Evolutionary conservation across 1,139 yeast species (phyloP), one percentile per base, ranked within the genome.

Genomic region (Suhomyces yuchorum): DNA sequence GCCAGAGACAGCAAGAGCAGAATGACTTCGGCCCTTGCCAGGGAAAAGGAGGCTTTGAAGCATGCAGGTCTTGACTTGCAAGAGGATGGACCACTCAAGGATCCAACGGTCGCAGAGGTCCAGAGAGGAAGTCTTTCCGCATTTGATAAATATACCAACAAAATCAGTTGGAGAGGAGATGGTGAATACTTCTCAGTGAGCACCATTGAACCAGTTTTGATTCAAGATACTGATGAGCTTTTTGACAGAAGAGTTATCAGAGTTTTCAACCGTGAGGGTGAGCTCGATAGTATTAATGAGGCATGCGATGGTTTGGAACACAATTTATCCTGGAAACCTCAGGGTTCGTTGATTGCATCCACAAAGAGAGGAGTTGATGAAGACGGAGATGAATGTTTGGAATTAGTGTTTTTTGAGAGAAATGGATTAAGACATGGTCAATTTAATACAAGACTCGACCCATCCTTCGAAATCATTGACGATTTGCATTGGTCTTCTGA

Each of bases 391-490:
- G 68, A 70, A 22, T 75, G 68, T 1, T 64, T 81, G 47, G 81
- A 81, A 48, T 65, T 91, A 38, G 82, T 90, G 1, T 93, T 95
- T 59, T 92, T 88, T 61, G 99, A 95, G 67, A 80, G 91, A 62
- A 95, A 95, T 63, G 99, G 99, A 14, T 75, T 95, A 48, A 81
- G 96, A 62, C 93, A 93, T 59, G 96, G 96, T 40, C 91, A 88
- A 56, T 92, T 93, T 61, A 76, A 83, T 50, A 73, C 93, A 1
- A 74, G 96, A 53, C 70, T 88, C 37, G 59, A 73, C 46, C 81
- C 85, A 0, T 56, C 58, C 3, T 70, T 71, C 19, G 81, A 78
- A 35, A 62, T 61, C 3, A 73, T 90, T 14, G 56, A 68, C n/a
- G 75, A 75, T 41, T 54, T 93, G 17, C 76, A 80, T 37, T 95